phyloP scores from a whole-genome alignment of 2,329 filamentous ascomycete species.

The Trichoderma atroviride region DNA sequence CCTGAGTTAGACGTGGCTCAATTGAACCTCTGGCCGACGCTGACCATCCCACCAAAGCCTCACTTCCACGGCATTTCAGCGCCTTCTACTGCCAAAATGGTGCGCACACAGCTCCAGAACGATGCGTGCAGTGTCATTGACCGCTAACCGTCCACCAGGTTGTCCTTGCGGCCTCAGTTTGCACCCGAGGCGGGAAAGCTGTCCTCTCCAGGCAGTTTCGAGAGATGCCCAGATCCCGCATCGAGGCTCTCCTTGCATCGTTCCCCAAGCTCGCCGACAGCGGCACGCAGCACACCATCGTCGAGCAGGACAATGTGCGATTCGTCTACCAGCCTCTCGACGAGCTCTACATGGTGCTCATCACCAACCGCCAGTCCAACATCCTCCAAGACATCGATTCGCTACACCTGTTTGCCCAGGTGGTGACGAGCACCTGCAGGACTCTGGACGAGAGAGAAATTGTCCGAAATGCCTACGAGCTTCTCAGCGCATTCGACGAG shows the following conservation, averaged over 20 bases:
- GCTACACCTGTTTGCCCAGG: constrained; percentile 94
- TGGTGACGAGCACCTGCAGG: constrained; percentile 95
- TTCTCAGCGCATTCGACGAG: constrained; percentile 96
- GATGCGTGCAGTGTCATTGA: constrained; percentile 37
- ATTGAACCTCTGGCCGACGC: constrained; percentile 18
- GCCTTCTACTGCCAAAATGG: constrained; percentile 44
- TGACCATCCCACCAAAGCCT: constrained; percentile 24
- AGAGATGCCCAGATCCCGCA: constrained; percentile 94
- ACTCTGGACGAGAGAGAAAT: constrained; percentile 96
- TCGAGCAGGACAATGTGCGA: constrained; percentile 98
- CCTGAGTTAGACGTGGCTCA: constrained; percentile 29
- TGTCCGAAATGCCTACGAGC: constrained; percentile 88
- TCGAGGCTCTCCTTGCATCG: constrained; percentile 93
- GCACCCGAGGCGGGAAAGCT: constrained; percentile 96
- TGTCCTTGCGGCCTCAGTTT: constrained; percentile 97
- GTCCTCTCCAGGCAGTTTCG: constrained; percentile 97
- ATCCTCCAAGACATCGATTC: constrained; percentile 99
- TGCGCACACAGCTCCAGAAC: constrained; percentile 42
- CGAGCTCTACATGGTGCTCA: constrained; percentile 99
- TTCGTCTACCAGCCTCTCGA: constrained; percentile 99
- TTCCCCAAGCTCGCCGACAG: constrained; percentile 97
- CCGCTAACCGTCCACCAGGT: constrained; percentile 62
- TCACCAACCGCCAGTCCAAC: constrained; percentile 99
- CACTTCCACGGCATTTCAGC: constrained; percentile 11
- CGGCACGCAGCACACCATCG: constrained; percentile 94